Evolutionary conservation across 164 flowering plant species (phyloP), one percentile per base, ranked within the genome.

Genomic region (Aristolochia fimbriata): DNA sequence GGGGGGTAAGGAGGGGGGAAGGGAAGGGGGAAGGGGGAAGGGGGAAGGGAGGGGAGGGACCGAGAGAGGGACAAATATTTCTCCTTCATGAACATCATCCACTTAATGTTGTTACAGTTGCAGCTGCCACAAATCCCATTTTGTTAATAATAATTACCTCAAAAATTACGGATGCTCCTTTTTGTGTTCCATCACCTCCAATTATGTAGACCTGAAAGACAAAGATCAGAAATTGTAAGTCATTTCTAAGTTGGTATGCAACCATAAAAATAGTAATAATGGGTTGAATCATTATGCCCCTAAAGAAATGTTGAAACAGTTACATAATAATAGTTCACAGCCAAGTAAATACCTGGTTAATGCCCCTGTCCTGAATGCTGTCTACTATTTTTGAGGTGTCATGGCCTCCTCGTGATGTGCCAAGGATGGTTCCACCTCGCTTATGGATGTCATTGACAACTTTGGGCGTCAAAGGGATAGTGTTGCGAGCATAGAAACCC

Each of bases 161-260:
- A 72, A 58, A 86, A 33, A 88, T 86, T 16, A 69, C 90, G 58
- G 93, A 69, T 33, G 93, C 93, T 63, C 96, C 96, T 69, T 74
- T 86, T 60, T 80, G 93, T 60, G 96, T 86, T 62, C 96, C 96
- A 78, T 88, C 96, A 20, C 96, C 96, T 57, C 92, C 96, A 70
- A 88, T 77, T 59, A 88, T 81, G 59, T 83, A 88, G 49, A 88
- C 96, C 96, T 88, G 73, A 15, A 61, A 61, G 8, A 48, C 17
- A 58, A 17, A 58, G 33, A 22, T 37, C 43, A 37, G 43, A 37
- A 37, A 37, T 37, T 37, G 43, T 37, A 3, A 37, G 43, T 37
- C n/a, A n/a, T n/a, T n/a, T n/a, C n/a, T n/a, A n/a, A n/a, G n/a
- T n/a, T n/a, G n/a, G n/a, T n/a, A 3, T 7, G 43, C 12, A 27